Evolutionary conservation across 2,329 filamentous ascomycete species (phyloP).

Genomic region (Fusarium sp.): DNA sequence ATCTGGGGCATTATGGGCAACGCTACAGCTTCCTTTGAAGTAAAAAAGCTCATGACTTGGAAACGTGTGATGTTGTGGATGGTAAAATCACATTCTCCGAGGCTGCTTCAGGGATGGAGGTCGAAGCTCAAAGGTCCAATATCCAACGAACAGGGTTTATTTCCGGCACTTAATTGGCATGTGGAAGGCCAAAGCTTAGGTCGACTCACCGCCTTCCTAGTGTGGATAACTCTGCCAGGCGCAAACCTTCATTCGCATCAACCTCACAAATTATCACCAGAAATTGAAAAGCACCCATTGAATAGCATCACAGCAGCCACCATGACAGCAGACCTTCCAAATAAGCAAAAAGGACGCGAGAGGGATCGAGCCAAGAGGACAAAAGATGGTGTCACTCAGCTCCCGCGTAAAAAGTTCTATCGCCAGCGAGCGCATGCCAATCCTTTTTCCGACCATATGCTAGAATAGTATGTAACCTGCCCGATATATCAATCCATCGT

Average conservation of each 20-base stretch:
- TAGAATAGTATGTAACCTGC: constrained; percentile 76
- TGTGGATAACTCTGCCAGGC: constrained; percentile 22
- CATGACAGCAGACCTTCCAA: constrained; percentile 50
- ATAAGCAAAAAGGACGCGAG: constrained; percentile 74
- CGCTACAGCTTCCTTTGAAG: constrained; percentile 27
- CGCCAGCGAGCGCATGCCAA: constrained; percentile 97
- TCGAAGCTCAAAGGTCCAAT: constrained; percentile 21
- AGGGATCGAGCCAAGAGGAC: constrained; percentile 69
- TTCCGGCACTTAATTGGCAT: constrained; percentile 26
- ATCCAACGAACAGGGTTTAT: constrained; percentile 28
- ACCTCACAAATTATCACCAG: constrained; percentile 25
- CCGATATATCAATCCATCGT: background rate
- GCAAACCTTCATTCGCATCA: constrained; percentile 23
- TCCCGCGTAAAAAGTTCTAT: constrained; percentile 97
- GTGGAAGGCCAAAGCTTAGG: constrained; percentile 20
- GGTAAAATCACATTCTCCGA: constrained; percentile 40
- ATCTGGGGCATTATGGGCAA: constrained; percentile 43
- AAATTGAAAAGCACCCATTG: constrained; percentile 3
- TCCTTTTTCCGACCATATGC: constrained; percentile 92
- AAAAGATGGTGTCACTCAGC: constrained; percentile 64
- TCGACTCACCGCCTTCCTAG: constrained; percentile 44
- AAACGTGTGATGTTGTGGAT: constrained; percentile 37
- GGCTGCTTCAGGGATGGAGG: constrained; percentile 27
- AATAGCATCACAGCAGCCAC: constrained; percentile 12
- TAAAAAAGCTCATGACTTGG: constrained; percentile 39